These are phyloP conservation scores for Fusarium illudens DNA, from an alignment of 2,329 filamentous ascomycete species.

Conservation along the genomic window DNA sequence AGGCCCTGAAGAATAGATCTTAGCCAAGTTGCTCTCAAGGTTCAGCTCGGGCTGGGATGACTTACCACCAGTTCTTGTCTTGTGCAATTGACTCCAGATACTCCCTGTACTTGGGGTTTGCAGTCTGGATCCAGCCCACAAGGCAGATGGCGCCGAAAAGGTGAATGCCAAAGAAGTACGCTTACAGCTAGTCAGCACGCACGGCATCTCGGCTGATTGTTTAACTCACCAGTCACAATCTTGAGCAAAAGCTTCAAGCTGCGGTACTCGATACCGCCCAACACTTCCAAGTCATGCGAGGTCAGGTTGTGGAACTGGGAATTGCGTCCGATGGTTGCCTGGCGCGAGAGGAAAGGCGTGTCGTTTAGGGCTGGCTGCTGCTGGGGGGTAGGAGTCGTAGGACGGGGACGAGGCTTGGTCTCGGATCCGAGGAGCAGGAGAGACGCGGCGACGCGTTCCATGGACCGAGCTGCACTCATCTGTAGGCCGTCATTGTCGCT, in stretches of 20 bases:
- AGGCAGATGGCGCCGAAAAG: conserved; percentile 57
- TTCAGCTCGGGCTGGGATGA: not conserved
- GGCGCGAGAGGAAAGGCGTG: not conserved
- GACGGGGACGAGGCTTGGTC: not conserved
- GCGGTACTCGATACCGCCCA: conserved; percentile 62
- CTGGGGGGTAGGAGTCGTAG: not conserved
- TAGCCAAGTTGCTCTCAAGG: not conserved
- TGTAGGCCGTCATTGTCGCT: not conserved
- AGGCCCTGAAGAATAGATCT: conserved; percentile 46
- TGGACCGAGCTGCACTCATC: not conserved
- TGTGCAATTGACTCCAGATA: conserved; percentile 50
- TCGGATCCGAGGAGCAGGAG: conserved; percentile 5
- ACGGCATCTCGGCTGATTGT: not conserved
- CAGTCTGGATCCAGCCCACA: conserved; percentile 56
- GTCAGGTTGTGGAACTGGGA: conserved; percentile 55
- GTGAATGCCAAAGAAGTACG: conserved; percentile 57
- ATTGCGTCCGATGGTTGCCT: conserved; percentile 41
- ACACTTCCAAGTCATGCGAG: conserved; percentile 49
- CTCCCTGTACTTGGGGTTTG: conserved; percentile 50
- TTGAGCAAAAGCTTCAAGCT: conserved; percentile 58
- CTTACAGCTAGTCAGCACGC: conserved; percentile 29
- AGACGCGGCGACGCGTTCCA: conserved; percentile 2
- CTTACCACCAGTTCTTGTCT: conserved; percentile 58
- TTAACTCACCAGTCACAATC: conserved; percentile 49
- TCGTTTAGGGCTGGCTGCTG: conserved; percentile 4